Evolutionary conservation across 2,329 filamentous ascomycete species (phyloP), one percentile per base, ranked within the genome.

Genomic region (Microdochium nivale): DNA sequence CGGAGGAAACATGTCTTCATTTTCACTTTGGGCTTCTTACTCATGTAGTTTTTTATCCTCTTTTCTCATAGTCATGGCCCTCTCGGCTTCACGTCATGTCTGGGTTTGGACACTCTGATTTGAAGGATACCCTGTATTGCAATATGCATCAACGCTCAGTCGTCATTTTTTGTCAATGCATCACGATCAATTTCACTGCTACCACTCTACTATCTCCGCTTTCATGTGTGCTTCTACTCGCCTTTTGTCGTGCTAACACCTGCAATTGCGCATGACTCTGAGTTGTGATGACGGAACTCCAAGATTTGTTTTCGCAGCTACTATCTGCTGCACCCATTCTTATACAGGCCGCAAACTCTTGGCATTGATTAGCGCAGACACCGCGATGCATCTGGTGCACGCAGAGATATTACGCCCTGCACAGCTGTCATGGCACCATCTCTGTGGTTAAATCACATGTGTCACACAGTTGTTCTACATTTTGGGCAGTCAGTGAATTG

Each of bases 71-170:
- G 40, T 23, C 19, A 11, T 5, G 14, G 21, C 40, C 14, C 19
- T 11, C 8, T 19, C 35, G 7, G 35, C 14, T 16, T 40, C 35
- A 16, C 23, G n/a, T 16, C 19, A 44, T 19, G 40, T 44, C 21
- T 44, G 40, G 40, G 40, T 44, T 44, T 44, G 40, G 40, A 44
- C 40, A 44, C 23, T 19, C 10, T 44, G 40, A 44, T 44, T 44
- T 44, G 40, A 44, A 44, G 40, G 40, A 44, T 44, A 44, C 40
- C 40, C 40, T 44, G 40, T 44, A 44, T 44, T 44, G 40, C 40
- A 44, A 23, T 19, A 44, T 23, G 40, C 40, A 44, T 44, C 21
- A 44, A 19, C 19, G 16, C 19, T 8, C 35, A 44, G n/a, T 44
- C n/a, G 40, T 44, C 40, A 21, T 44, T 44, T 44, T 3, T 44